These are phyloP conservation scores for Thermothielavioides terrestris DNA, from an alignment of 495 filamentous ascomycete species.

Conservation along the genomic window DNA sequence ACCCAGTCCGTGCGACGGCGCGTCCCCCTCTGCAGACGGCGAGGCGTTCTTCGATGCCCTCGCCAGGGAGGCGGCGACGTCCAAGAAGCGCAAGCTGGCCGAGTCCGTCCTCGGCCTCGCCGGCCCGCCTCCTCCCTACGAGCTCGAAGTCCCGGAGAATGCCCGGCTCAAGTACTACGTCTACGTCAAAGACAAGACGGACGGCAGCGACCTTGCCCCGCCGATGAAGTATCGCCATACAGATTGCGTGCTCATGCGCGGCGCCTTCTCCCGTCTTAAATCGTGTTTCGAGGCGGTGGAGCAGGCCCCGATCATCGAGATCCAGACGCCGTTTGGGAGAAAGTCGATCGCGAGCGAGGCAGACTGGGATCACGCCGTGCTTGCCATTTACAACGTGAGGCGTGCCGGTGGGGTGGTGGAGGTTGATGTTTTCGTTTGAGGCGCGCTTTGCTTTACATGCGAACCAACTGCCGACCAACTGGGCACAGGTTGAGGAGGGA, in stretches of 20 bases:
- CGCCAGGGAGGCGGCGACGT: slow-evolving; percentile 1
- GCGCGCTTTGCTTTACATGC: too few species aligned
- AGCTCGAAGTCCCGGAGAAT: slow-evolving; percentile 14
- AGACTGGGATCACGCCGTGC: slow-evolving; percentile 13
- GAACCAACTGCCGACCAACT: too few species aligned
- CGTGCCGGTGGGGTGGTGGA: slow-evolving; percentile 11
- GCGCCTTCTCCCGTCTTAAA: slow-evolving; percentile 11
- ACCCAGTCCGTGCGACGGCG: neutral
- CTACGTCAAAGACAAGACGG: slow-evolving; percentile 11
- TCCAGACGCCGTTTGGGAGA: slow-evolving; percentile 7
- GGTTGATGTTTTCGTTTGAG: slow-evolving; percentile 14
- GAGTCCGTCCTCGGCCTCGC: neutral
- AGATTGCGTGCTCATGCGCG: slow-evolving; percentile 1
- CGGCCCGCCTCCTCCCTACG: neutral
- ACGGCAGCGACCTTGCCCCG: slow-evolving; percentile 6
- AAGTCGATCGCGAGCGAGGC: neutral
- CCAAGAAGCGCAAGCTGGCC: slow-evolving; percentile 11
- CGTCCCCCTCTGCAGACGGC: neutral
- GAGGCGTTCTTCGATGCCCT: slow-evolving; percentile 8
- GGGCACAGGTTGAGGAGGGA: too few species aligned
- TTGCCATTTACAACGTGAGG: slow-evolving; percentile 12
- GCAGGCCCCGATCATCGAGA: slow-evolving; percentile 7
- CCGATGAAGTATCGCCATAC: slow-evolving; percentile 8
- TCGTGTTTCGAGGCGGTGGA: slow-evolving; percentile 8
- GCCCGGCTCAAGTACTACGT: slow-evolving; percentile 15